phyloP scores from a whole-genome alignment of 106 monocot species.

The Hemerocallis citrina region DNA sequence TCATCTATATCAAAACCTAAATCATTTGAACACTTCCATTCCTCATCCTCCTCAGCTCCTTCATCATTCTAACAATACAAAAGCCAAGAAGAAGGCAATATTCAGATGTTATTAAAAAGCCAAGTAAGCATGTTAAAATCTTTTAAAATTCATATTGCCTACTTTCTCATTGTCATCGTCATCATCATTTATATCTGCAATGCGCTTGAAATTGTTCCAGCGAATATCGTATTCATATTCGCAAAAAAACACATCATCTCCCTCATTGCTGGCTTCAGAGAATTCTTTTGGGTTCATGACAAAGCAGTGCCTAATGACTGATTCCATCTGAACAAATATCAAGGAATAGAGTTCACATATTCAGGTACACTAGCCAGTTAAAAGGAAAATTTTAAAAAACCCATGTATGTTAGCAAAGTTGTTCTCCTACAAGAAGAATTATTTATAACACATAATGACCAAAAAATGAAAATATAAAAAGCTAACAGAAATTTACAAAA shows the following conservation, averaged over 20 bases:
- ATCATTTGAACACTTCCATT: slow-evolving; percentile 40
- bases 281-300: slow-evolving; percentile 85
- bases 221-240: slow-evolving; percentile 95
- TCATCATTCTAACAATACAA: slow-evolving; percentile 27
- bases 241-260: slow-evolving; percentile 97
- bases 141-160: not conserved
- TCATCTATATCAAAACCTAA: slow-evolving; percentile 41
- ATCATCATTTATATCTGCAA: slow-evolving; percentile 43
- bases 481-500: not conserved
- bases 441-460: not conserved
- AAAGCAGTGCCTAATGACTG: slow-evolving; percentile 76
- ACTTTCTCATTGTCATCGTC: slow-evolving; percentile 33
- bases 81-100: slow-evolving; percentile 1
- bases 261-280: slow-evolving; percentile 58
- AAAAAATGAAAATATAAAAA: not conserved
- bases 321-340: slow-evolving; percentile 63
- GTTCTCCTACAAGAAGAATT: no score
- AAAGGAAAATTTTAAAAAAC: no score
- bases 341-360: not conserved
- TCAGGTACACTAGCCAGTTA: no score
- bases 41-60: slow-evolving; percentile 36
- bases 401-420: no score
- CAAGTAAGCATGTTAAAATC: not conserved
- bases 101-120: not conserved
- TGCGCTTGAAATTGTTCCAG: slow-evolving; percentile 89